A percentile compares a stretch with the other conserved stretches of the same genome.
phyloP scores from a whole-genome alignment of 2,329 filamentous ascomycete genomes.

The Sclerotiophoma versabilis region DNA sequence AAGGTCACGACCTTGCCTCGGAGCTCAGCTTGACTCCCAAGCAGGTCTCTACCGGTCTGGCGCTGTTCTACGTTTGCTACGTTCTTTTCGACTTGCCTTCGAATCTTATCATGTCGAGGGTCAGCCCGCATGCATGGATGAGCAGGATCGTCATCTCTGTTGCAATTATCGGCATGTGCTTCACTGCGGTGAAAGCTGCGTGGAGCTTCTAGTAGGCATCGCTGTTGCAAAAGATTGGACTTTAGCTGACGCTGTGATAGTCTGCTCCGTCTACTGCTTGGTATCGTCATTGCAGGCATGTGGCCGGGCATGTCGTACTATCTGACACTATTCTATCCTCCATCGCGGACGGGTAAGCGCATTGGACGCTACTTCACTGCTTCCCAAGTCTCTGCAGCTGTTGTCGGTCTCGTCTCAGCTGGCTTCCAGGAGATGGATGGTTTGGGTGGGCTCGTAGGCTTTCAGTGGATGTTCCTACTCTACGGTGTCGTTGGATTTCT shows the following conservation, averaged over 20 bases:
- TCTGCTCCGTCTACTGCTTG: constrained; percentile 82
- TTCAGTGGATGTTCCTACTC: constrained; percentile 91
- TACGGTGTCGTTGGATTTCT: constrained; percentile 79
- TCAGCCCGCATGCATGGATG: constrained; percentile 91
- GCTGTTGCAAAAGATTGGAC: not conserved
- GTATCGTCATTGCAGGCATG: constrained; percentile 89
- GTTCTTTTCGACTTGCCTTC: constrained; percentile 89
- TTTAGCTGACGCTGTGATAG: constrained; percentile 34
- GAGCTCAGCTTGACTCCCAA: constrained; percentile 73
- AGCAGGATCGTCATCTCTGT: constrained; percentile 88
- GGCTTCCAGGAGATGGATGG: constrained; percentile 94
- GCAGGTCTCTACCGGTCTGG: constrained; percentile 82
- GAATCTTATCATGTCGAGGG: constrained; percentile 84
- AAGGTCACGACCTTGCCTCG: constrained; percentile 76
- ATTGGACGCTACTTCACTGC: constrained; percentile 92
- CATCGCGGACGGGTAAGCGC: constrained; percentile 82
- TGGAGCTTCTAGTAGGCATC: constrained; percentile 78
- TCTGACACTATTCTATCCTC: constrained; percentile 89
- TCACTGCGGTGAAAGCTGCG: constrained; percentile 79
- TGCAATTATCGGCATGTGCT: constrained; percentile 81
- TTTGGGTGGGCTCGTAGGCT: constrained; percentile 75
- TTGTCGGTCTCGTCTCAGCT: constrained; percentile 87
- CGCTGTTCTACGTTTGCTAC: constrained; percentile 91
- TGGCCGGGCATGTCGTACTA: constrained; percentile 97
- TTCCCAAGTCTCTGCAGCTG: constrained; percentile 84